Evolutionary conservation across 768 basidiomycete genomes (phyloP), one percentile per base, ranked within the genome.

Genomic region (Hygrocybe coccinea): DNA sequence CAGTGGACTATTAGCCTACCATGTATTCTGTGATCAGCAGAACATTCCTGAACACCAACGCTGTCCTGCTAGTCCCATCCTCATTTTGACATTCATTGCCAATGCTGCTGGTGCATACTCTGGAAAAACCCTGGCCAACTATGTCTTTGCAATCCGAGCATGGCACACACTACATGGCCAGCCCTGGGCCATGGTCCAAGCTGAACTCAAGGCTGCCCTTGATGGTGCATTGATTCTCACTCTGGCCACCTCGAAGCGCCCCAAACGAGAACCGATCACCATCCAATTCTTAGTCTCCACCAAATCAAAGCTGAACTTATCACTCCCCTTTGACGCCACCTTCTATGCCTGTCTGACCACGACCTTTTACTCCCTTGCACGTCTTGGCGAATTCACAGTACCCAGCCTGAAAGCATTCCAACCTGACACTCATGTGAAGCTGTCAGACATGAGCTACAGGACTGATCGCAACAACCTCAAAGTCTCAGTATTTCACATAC

Each of bases 151-250:
- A 0, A 43, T 80, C 1, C 60, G 70, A 1, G 77, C 79, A 2
- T 82, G 79, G 79, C 78, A 82, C 58, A 62, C 72, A 1, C 48
- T 80, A 0, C 77, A 82, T 54, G 65, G 76, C 0, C 4, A 74
- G 0, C 43, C 24, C 0, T 79, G 73, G 72, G 43, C 12, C 0
- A 52, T 71, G 1, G 58, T 73, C 24, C 43, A 65, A 0, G 39
- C 45, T 0, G 62, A 71, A 19, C 33, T 74, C 12, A 63, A 73
- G 0, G 55, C 64, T 0, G 29, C 74, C 0, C 59, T 79, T 0
- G 61, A 59, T 17, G 74, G 64, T 0, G 73, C 74, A 1, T 60
- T 63, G 0, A 43, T 49, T 2, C 43, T 73, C 0, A 59, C 73
- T 0, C 78, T 76, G 0, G 22, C 63, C 0, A 41, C 67, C 0